phyloP scores from a whole-genome alignment of 2,329 filamentous ascomycete species.

The Fonsecaea multimorphosa region DNA sequence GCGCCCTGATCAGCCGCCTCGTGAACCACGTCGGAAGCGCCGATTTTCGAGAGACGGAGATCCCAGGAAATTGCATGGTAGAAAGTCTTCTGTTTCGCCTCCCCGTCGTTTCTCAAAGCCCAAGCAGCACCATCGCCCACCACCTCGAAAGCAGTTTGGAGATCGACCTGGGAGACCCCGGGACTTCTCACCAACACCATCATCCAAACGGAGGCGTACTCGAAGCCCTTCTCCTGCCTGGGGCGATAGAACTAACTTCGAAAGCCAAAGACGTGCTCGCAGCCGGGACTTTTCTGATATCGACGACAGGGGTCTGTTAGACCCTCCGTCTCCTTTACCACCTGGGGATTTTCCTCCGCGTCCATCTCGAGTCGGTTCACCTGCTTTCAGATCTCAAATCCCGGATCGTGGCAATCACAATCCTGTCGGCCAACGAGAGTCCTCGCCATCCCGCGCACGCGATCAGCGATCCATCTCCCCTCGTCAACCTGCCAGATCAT shows the following conservation, averaged over 20 bases:
- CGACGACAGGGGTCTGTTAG: conserved; percentile 43
- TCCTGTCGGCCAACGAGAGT: conserved; percentile 39
- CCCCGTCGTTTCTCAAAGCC: conserved; percentile 19
- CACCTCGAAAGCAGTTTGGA: conserved; percentile 19
- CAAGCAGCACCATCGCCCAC: conserved; percentile 23
- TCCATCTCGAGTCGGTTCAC: conserved; percentile 43
- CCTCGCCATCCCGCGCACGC: conserved; percentile 46
- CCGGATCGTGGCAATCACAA: conserved; percentile 40
- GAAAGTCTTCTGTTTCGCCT: conserved; percentile 36
- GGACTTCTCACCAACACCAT: conserved; percentile 33
- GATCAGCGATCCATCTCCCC: conserved; percentile 33
- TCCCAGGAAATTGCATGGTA: conserved; percentile 30
- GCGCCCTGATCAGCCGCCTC: conserved; percentile 16
- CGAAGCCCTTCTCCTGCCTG: conserved; percentile 37
- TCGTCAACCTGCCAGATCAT: conserved; percentile 23
- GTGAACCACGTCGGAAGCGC: conserved; percentile 28
- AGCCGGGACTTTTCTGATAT: conserved; percentile 47
- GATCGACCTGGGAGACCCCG: conserved; percentile 28
- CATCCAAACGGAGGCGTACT: conserved; percentile 39
- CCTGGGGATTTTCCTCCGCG: conserved; percentile 45
- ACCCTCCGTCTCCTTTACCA: conserved; percentile 39
- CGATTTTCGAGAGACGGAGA: conserved; percentile 31
- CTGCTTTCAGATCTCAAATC: conserved; percentile 39
- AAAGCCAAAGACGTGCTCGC: conserved; percentile 46
- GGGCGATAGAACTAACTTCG: conserved; percentile 31